Evolutionary conservation across 345 rosid species (phyloP), one percentile per base, ranked within the genome.

Genomic region (Erysimum cheiranthoides): DNA sequence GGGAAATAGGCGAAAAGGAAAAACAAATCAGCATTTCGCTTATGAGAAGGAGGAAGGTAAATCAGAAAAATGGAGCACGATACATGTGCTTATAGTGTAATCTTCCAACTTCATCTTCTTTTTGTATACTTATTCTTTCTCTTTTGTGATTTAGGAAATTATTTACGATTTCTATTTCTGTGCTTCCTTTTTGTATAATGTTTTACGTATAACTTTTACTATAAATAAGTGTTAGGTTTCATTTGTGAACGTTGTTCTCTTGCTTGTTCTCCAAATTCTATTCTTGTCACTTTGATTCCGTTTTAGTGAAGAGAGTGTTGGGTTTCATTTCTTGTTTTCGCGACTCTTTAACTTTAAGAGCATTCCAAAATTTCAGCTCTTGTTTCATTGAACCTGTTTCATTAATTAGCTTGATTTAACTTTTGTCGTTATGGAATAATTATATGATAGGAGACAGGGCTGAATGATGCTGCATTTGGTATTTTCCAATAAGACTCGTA

Each of bases 401-500:
- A n/a, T 64, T 10, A 8, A 11, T 63, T 49, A 31, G 14, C 25
- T 51, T 52, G 5, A 27, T 8, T 38, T 5, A 10, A 6, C 46
- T 38, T 18, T 5, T 34, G 12, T 16, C 5, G 7, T 34, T 34
- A 4, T 32, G 25, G 17, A 8, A 32, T 57, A 16, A 3, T 57
- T n/a, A 8, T 38, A 11, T 10, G 27, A 66, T 16, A 16, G 13
- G 45, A 45, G 17, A 73, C 31, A 32, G 7, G 87, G 92, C 90
- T 87, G 91, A 68, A 89, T 88, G 59, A 88, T 78, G 61, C 90
- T 90, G 89, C 97, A 90, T 73, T 86, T 92, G 61, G 72, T 66
- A 66, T 83, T 88, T 40, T 76, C 75, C 57, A 21, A 21, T 21
- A 21, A 21, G 25, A 21, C 25, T 21, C 25, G 25, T 21, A 21